These are phyloP conservation scores for Curvularia sp. DNA, from an alignment of 2,329 filamentous ascomycete genomes.

Conservation along the genomic window DNA sequence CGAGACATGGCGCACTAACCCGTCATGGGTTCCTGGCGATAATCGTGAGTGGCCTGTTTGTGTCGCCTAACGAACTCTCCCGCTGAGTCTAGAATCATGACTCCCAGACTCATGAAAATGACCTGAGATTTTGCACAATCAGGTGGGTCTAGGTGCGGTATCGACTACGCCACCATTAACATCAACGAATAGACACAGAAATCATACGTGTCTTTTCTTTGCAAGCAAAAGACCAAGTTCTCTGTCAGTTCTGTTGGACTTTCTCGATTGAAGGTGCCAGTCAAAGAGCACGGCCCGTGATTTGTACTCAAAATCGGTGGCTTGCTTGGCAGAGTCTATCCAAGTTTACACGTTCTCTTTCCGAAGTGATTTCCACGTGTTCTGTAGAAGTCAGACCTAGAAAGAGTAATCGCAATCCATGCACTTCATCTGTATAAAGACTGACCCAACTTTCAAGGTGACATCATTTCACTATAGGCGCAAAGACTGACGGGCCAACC, in stretches of 20 bases:
- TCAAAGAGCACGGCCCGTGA: not conserved
- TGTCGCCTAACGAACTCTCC: not conserved
- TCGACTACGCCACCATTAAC: not conserved
- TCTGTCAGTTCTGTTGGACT: no score
- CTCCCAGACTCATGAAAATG: not conserved
- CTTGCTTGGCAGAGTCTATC: not conserved
- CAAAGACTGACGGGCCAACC: not conserved
- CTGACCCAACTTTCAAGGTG: not conserved
- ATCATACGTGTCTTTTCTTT: not conserved
- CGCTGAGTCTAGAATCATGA: not conserved
- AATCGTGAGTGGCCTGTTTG: not conserved
- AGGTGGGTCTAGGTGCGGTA: not conserved
- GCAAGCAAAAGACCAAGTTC: not conserved
- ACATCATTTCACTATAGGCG: not conserved
- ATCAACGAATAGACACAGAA: not conserved
- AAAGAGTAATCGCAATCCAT: not conserved
- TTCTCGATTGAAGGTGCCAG: not conserved
- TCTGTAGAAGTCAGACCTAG: not conserved
- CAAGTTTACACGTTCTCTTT: no score
- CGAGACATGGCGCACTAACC: not conserved
- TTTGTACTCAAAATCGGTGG: not conserved
- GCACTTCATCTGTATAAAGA: not conserved
- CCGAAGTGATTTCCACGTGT: not conserved
- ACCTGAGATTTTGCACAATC: not conserved
- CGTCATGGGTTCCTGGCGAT: not conserved